Evolutionary conservation across 2,329 filamentous ascomycete species (phyloP).

Genomic region (Daldinia eschscholtzii): DNA sequence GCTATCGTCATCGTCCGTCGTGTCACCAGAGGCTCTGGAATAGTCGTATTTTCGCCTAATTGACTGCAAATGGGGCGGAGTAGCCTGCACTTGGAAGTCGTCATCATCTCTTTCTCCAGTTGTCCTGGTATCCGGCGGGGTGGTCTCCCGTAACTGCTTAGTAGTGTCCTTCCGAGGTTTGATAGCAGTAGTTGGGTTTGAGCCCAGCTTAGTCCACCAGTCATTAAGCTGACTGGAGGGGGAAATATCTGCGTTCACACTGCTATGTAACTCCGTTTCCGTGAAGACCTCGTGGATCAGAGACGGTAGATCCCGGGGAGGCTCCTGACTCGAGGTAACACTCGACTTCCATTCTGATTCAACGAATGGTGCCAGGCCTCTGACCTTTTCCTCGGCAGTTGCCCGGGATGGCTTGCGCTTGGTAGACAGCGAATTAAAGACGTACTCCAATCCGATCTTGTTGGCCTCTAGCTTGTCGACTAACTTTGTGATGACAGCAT

Average conservation of each 20-base stretch:
- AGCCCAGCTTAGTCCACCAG: slow-evolving; percentile 64
- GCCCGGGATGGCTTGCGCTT: slow-evolving; percentile 62
- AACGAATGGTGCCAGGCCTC: slow-evolving; percentile 65
- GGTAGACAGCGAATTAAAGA: slow-evolving; percentile 65
- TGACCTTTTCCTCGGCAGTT: slow-evolving; percentile 62
- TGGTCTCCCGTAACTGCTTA: slow-evolving; percentile 31
- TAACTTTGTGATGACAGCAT: slow-evolving; percentile 63
- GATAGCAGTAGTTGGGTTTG: slow-evolving; percentile 48
- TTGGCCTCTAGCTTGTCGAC: slow-evolving; percentile 67
- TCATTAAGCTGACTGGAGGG: slow-evolving; percentile 56
- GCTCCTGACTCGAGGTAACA: slow-evolving; percentile 44
- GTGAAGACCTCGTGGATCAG: slow-evolving; percentile 61
- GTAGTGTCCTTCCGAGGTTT: slow-evolving; percentile 29
- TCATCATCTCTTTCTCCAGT: slow-evolving; percentile 58
- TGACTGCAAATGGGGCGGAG: slow-evolving; percentile 57
- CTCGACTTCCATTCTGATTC: slow-evolving; percentile 56
- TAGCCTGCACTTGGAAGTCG: slow-evolving; percentile 66
- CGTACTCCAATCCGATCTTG: slow-evolving; percentile 64
- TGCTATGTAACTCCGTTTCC: slow-evolving; percentile 51
- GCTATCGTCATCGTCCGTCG: slow-evolving; percentile 44
- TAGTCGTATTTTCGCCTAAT: slow-evolving; percentile 43
- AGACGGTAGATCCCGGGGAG: slow-evolving; percentile 51
- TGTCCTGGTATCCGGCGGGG: slow-evolving; percentile 38
- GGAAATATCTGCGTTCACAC: slow-evolving; percentile 49
- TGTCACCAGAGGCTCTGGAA: slow-evolving; percentile 28